Evolutionary conservation across 331 rosid genomes (phyloP).

Genomic region (Acacia pycnantha): DNA sequence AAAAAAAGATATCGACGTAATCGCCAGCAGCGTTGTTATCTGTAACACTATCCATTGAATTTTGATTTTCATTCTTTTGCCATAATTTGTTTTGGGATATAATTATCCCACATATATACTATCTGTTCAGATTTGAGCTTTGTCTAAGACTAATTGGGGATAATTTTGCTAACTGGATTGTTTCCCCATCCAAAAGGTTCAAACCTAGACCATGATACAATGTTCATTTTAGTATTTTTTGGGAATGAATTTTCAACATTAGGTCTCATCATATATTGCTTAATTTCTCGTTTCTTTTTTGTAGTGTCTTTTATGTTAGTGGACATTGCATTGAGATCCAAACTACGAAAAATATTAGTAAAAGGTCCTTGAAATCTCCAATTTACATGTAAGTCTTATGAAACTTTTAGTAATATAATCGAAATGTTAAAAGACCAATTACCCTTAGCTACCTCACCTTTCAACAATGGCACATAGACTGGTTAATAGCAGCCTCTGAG

Average conservation of each 20-base stretch:
- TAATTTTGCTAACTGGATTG: background rate
- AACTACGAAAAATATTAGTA: too few relatives aligned
- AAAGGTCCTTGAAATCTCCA: background rate
- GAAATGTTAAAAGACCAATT: too few relatives aligned
- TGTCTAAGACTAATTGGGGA: background rate
- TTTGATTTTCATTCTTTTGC: background rate
- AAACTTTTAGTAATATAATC: too few relatives aligned
- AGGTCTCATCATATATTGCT: background rate
- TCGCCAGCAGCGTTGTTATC: background rate
- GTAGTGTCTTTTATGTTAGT: background rate
- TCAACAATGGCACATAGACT: too few relatives aligned
- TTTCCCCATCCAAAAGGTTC: background rate
- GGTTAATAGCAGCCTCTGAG: too few relatives aligned
- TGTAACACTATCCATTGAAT: background rate
- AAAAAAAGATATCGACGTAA: background rate
- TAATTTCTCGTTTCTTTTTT: background rate
- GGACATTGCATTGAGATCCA: conserved; percentile 30
- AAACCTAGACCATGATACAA: background rate
- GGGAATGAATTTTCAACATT: background rate
- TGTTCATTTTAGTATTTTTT: background rate
- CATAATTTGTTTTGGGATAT: background rate
- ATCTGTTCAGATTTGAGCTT: background rate
- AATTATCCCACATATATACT: background rate
- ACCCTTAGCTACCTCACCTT: too few relatives aligned
- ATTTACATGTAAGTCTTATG: too few relatives aligned